Base-by-base conservation (phyloP, 352 stramenopile genomes). In the Globisporangium camurandrum region DNA sequence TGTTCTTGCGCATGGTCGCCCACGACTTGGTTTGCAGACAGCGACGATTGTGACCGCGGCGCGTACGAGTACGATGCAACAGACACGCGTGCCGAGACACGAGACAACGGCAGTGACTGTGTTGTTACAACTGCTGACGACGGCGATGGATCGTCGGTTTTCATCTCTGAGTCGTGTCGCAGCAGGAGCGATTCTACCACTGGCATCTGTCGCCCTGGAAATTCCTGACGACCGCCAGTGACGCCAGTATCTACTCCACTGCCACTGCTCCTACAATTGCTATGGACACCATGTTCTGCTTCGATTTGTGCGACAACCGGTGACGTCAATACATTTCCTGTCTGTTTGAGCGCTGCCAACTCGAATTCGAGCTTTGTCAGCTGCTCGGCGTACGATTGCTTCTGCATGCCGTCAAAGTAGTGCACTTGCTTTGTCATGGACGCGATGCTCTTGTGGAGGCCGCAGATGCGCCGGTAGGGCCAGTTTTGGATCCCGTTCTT, bases 351-450 rank as follows among this genome's bases (percentile, higher is more conserved):
- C 9, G 71, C 61, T 26, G 75, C 61, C 2, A 81, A 53, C 38
- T 77, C 59, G 14, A 57, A 41, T 49, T 77, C 49, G 3, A 81
- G 58, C 31, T 70, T 73, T 27, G 62, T 42, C 19, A 82, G 30
- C 36, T 82, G 67, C 19, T 78, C 59, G 2, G 67, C 70, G 45
- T 82, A 82, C 42, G 66, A 59, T 8, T 60, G 60, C 54, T 69
- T 74, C 47, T 77, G 67, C 11, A 79, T 69, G 20, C 70, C 73
- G 16, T 85, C 70, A 45, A 85, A 81, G 53, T 83, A 77, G 42
- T 76, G 69, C 10, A 75, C 67, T 41, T 81, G 70, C 51, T 82
- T 79, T 8, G 71, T 54, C 62, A 86, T 80, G 22, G 74, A 80
- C 33, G 59, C 57, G 38, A 86, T 83, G 41, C 66, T 81, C 42